Conservation (phyloP, 2,329 filamentous ascomycete species). For the Grosmannia clavigera region DNA sequence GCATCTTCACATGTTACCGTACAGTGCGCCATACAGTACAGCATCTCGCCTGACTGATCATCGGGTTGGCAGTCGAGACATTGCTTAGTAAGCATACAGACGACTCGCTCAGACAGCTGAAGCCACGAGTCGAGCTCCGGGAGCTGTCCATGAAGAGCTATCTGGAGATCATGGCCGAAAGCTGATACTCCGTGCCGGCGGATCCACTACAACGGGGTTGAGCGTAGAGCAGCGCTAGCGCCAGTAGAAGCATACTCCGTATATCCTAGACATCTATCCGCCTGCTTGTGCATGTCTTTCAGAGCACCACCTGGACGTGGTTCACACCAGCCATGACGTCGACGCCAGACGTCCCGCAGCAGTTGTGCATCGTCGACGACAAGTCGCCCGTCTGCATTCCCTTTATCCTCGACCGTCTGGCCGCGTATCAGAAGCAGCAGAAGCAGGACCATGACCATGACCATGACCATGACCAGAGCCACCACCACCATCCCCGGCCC, state of each 20-base stretch:
- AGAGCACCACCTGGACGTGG: too few species aligned
- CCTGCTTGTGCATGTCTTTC: not conserved
- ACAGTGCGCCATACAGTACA: not conserved
- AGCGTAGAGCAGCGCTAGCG: not conserved
- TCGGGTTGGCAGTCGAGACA: not conserved
- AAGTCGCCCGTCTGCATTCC: constrained; percentile 67
- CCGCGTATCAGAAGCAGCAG: constrained; percentile 4
- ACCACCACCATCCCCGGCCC: constrained; percentile 27
- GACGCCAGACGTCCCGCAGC: constrained; percentile 17
- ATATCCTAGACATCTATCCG: not conserved
- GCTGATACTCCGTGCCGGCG: too few species aligned
- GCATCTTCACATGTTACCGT: not conserved
- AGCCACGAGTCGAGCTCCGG: too few species aligned
- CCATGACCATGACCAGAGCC: not conserved
- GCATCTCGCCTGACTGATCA: not conserved
- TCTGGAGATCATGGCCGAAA: not conserved
- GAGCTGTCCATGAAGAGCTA: not conserved
- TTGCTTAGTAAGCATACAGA: not conserved
- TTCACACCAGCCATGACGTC: constrained; percentile 1
- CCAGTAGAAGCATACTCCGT: not conserved
- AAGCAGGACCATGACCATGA: not conserved
- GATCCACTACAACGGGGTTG: too few species aligned
- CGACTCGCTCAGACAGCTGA: too few species aligned
- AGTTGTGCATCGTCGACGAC: constrained; percentile 49
- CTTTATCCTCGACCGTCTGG: constrained; percentile 55